Evolutionary conservation across 129 eudicot genomes (phyloP), one percentile per base, ranked within the genome.

Genomic region (Dittrichia graveolens): DNA sequence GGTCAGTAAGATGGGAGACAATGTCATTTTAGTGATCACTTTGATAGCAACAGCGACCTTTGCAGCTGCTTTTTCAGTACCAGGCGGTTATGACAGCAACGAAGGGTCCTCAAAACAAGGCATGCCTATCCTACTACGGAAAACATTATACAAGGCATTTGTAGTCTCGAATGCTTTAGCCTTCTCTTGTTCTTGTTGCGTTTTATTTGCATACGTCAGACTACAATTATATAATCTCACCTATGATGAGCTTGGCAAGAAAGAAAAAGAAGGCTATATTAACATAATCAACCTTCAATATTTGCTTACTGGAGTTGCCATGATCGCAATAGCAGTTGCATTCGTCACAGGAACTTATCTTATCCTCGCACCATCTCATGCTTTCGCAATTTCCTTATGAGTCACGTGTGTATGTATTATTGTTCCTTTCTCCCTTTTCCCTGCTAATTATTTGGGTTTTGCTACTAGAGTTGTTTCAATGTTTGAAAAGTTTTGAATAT

Each of bases 21-120:
- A n/a, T 50, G 16, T n/a, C 13, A 16, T 50, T 50, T 11, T 49
- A 49, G 56, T 49, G 14, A 14, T n/a, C n/a, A 13, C 56, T 13
- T 14, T 49, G 5, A 49, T 50, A 53, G 58, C 58, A 3, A 53
- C 58, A 13, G 58, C 58, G n/a, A 53, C 58, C 58, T 53, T 15
- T 53, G 58, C 58, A 53, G 58, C 34, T 53, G 58, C 58, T 12
- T 53, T 53, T 53, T 11, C 58, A 53, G 58, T 52, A 8, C 58
- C 34, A n/a, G 58, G 58, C n/a, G 34, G 34, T 53, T 53, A 11
- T 53, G 58, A 53, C n/a, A 14, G 58, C n/a, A 15, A 53, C 19
- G 18, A 18, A 12, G 58, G 58, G n/a, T n/a, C n/a, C 34, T 53
- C 58, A 0, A 14, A 53, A 53, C 34, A 53, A 53, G 58, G 58